Percentiles rank a stretch among this genome's conserved stretches.
phyloP scores from a whole-genome alignment of 768 basidiomycete genomes.

The Hericium alpestre region DNA sequence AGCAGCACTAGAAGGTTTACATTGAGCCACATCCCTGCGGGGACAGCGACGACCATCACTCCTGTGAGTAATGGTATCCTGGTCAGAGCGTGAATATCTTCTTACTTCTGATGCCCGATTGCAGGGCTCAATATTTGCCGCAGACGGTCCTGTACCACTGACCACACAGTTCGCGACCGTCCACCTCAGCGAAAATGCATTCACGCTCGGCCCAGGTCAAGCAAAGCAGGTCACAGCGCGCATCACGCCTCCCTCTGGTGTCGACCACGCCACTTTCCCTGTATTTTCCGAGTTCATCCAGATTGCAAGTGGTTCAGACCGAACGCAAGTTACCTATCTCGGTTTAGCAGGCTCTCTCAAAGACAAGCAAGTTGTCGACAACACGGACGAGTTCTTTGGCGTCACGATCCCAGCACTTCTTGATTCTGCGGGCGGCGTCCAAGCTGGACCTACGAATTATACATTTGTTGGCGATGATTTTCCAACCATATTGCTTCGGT shows the following conservation, averaged over 20 bases:
- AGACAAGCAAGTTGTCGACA: slow-evolving; percentile 41
- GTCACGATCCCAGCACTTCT: slow-evolving; percentile 31
- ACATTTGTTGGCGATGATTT: slow-evolving; percentile 33
- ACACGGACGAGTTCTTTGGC: slow-evolving; percentile 38
- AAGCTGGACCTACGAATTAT: slow-evolving; percentile 32
- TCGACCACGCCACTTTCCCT: slow-evolving; percentile 36
- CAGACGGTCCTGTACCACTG: slow-evolving; percentile 41
- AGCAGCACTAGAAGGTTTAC: slow-evolving; percentile 31
- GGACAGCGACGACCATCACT: slow-evolving; percentile 38
- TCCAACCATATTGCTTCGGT: slow-evolving; percentile 32
- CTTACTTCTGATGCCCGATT: neutral
- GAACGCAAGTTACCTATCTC: slow-evolving; percentile 35
- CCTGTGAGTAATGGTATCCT: slow-evolving; percentile 21
- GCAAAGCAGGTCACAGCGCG: slow-evolving; percentile 29
- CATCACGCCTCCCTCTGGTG: slow-evolving; percentile 36
- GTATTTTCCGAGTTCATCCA: slow-evolving; percentile 52
- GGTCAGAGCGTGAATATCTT: too few relatives aligned
- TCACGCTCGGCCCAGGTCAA: slow-evolving; percentile 36
- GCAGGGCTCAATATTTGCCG: slow-evolving; percentile 31
- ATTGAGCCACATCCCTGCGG: slow-evolving; percentile 46
- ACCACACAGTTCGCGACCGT: slow-evolving; percentile 35
- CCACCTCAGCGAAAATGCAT: slow-evolving; percentile 29
- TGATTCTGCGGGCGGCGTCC: slow-evolving; percentile 30
- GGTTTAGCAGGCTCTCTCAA: slow-evolving; percentile 34
- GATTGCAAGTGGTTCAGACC: slow-evolving; percentile 24